Conservation (phyloP, 306 rosid species). For the Senna tora region DNA sequence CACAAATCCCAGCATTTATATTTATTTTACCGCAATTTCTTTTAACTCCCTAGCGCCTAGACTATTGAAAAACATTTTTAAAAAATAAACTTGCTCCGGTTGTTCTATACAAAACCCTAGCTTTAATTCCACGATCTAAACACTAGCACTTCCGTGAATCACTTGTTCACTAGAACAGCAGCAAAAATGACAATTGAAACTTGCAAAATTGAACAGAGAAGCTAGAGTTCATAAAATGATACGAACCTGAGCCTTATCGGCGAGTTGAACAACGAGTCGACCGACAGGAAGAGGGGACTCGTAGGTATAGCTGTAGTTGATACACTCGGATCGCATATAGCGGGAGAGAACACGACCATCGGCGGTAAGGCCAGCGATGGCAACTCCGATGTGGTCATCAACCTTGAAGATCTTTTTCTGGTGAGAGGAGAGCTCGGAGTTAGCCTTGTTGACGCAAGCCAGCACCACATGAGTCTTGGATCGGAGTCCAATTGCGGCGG, state of each 20-base stretch:
- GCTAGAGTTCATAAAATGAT: slow-evolving; percentile 19
- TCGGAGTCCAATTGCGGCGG: slow-evolving; percentile 98
- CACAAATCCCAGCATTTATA: background rate
- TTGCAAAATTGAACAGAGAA: slow-evolving; percentile 1
- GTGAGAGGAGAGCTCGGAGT: slow-evolving; percentile 90
- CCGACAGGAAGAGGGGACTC: slow-evolving; percentile 95
- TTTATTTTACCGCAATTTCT: background rate
- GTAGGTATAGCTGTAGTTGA: slow-evolving; percentile 82
- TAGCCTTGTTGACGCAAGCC: slow-evolving; percentile 90
- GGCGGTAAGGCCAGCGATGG: slow-evolving; percentile 94
- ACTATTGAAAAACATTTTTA: background rate
- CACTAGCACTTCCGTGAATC: background rate
- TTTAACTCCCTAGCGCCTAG: background rate
- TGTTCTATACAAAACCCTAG: slow-evolving; percentile 38
- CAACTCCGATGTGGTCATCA: slow-evolving; percentile 96
- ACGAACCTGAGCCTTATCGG: slow-evolving; percentile 94
- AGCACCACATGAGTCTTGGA: slow-evolving; percentile 88
- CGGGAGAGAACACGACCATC: slow-evolving; percentile 97
- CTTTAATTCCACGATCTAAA: slow-evolving; percentile 35
- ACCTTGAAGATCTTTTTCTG: slow-evolving; percentile 99
- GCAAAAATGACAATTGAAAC: background rate
- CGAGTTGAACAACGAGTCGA: slow-evolving; percentile 94
- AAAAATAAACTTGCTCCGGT: background rate
- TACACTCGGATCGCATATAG: slow-evolving; percentile 88
- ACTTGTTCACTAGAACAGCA: background rate